These are phyloP conservation scores for Aureobasidium lini DNA, from an alignment of 2,329 filamentous ascomycete genomes.

Conservation along the genomic window DNA sequence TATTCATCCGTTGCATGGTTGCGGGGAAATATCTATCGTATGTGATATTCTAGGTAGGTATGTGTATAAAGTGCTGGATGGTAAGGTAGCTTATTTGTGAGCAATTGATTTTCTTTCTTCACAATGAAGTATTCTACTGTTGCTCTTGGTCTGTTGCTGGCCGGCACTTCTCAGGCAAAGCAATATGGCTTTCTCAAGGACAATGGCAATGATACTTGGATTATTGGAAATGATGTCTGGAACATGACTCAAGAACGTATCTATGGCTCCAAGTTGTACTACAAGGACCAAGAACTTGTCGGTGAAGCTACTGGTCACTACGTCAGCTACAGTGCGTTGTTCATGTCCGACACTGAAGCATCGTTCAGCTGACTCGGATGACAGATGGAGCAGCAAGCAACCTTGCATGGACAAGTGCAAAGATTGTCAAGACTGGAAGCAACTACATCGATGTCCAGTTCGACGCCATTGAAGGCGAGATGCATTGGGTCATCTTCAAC, in stretches of 20 bases:
- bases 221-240: conserved; percentile 36
- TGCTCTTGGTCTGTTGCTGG: not conserved
- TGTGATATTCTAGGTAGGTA: not conserved
- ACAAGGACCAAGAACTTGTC: conserved; percentile 36
- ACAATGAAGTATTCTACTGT: not conserved
- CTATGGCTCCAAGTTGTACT: conserved; percentile 35
- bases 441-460: conserved; percentile 45
- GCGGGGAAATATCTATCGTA: not conserved
- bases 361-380: no score
- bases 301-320: conserved; percentile 37
- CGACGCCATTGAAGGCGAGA: conserved; percentile 39
- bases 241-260: conserved; percentile 34
- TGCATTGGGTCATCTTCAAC: conserved; percentile 47
- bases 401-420: conserved; percentile 41
- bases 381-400: conserved; percentile 41
- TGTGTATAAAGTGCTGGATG: not conserved
- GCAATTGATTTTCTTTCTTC: not conserved
- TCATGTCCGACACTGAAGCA: not conserved
- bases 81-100: not conserved
- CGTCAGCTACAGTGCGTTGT: conserved; percentile 36
- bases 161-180: not conserved
- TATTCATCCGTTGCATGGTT: not conserved
- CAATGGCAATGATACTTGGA: conserved; percentile 28
- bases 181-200: conserved; percentile 25
- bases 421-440: conserved; percentile 33